A percentile compares a stretch with the other conserved stretches of the same genome.
These are phyloP conservation scores for Triticum turgidum DNA, from an alignment of 176 grass and related monocot species.

Conservation along the genomic window DNA sequence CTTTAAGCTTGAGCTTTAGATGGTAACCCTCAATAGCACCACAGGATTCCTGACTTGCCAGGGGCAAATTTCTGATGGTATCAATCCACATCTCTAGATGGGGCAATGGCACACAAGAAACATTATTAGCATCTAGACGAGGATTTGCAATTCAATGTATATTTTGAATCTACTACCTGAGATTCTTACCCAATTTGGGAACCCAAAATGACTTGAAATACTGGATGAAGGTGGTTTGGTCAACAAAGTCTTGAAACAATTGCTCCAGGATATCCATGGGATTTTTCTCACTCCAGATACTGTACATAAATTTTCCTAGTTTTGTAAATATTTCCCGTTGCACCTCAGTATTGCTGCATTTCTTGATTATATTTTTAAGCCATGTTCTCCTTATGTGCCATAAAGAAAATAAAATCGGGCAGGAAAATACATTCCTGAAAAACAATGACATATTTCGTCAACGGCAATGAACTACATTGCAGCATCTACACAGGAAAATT, in stretches of 20 bases:
- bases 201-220: constrained; percentile 95
- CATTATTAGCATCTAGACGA: neutral
- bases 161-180: neutral
- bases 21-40: constrained; percentile 87
- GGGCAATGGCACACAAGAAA: constrained; percentile 21
- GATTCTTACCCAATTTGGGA: constrained; percentile 85
- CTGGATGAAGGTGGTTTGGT: constrained; percentile 70
- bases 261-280: constrained; percentile 61
- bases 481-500: neutral
- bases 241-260: constrained; percentile 89
- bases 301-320: constrained; percentile 69
- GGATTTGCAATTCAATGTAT: constrained; percentile 1
- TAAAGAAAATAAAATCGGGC: constrained; percentile 75
- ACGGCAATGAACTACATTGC: neutral
- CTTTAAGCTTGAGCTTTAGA: constrained; percentile 85
- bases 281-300: constrained; percentile 66
- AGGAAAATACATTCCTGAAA: constrained; percentile 71
- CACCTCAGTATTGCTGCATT: constrained; percentile 72
- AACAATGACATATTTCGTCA: constrained; percentile 26
- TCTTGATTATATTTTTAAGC: constrained; percentile 87
- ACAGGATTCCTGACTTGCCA: constrained; percentile 78
- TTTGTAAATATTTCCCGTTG: constrained; percentile 63
- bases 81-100: constrained; percentile 86
- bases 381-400: constrained; percentile 84
- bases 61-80: constrained; percentile 63